Conservation (phyloP, 306 rosid species). For the Myrica gale region DNA sequence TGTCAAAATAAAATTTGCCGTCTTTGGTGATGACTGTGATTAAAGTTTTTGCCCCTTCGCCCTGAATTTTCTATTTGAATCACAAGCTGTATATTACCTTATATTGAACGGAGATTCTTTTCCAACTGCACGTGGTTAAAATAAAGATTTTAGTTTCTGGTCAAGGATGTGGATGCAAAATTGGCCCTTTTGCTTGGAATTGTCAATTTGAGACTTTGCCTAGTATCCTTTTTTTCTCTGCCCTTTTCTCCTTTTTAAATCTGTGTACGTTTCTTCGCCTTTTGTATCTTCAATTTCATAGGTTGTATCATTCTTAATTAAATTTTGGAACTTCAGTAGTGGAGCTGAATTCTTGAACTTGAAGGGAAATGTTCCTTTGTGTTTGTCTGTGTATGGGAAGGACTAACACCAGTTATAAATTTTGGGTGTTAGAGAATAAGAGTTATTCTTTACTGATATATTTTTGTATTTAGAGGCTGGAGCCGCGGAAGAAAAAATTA, state of each 20-base stretch:
- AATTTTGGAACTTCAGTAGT: conserved; percentile 3
- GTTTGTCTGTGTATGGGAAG: not conserved
- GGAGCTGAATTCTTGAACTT: conserved; percentile 14
- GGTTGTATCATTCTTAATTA: not conserved
- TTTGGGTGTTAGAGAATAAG: not conserved
- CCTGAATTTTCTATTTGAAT: not conserved
- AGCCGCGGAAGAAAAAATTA: conserved; percentile 68
- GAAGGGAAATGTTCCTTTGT: not conserved
- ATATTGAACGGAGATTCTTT: not conserved
- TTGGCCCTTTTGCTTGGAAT: conserved; percentile 18
- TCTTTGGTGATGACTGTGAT: not conserved
- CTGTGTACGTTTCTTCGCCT: not conserved
- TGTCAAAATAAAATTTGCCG: not conserved
- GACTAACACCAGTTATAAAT: not conserved
- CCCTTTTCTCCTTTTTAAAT: not conserved
- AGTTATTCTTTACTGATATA: not conserved
- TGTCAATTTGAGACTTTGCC: conserved; percentile 12
- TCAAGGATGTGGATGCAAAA: conserved; percentile 16
- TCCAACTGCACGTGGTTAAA: not conserved
- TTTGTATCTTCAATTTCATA: conserved; percentile 7
- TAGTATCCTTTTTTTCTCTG: conserved; percentile 6
- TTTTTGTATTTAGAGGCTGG: conserved; percentile 69
- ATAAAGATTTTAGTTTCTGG: conserved; percentile 8
- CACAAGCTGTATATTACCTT: conserved; percentile 2
- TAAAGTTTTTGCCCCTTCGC: not conserved